Evolutionary conservation across 2,329 filamentous ascomycete genomes (phyloP), one percentile per base, ranked within the genome.

Genomic region (Balansia obtecta): DNA sequence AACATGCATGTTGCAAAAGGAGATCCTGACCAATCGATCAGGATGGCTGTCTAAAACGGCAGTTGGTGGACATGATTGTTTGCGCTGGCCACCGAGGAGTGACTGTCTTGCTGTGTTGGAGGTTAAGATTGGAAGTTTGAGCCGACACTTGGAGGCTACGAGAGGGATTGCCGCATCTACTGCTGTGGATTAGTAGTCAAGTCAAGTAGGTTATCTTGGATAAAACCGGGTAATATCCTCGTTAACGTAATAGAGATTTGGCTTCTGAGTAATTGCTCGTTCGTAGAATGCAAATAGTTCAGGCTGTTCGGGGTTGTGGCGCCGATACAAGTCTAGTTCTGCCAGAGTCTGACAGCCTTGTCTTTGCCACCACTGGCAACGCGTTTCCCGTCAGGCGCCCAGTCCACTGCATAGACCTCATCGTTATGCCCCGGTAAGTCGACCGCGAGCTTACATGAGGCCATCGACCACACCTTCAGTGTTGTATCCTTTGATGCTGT

Each of bases 341-440:
- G 73, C 82, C 82, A 86, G 41, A 83, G 66, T 56, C 80, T 71
- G 18, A 85, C 79, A 2, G 80, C 80, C 66, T 95, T 96, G 66
- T 98, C 93, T 64, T 91, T 91, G 10, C 93, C 93, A 50, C 90
- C 93, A 65, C 89, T 95, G 16, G 83, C 89, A 15, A 97, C 90
- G 58, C 83, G 83, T 58, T 88, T 79, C 9, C 93, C 93, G 64
- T 96, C 90, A 0, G 88, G 85, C 58, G 86, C 90, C 93, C 91
- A 97, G 65, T 97, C 91, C 12, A 96, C 83, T 0, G 90, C 88
- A 66, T 90, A 96, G 0, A 96, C 90, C 65, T 96, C 88, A 60
- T 95, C 91, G 63, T 87, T 80, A 65, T 97, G 91, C 0, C 91
- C 89, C 0, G 90, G 88, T 44, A 97, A 71, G 70, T 96, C 90